Evolutionary conservation across 2,329 filamentous ascomycete genomes (phyloP), one percentile per base, ranked within the genome.

Genomic region (Aureobasidium sp.): DNA sequence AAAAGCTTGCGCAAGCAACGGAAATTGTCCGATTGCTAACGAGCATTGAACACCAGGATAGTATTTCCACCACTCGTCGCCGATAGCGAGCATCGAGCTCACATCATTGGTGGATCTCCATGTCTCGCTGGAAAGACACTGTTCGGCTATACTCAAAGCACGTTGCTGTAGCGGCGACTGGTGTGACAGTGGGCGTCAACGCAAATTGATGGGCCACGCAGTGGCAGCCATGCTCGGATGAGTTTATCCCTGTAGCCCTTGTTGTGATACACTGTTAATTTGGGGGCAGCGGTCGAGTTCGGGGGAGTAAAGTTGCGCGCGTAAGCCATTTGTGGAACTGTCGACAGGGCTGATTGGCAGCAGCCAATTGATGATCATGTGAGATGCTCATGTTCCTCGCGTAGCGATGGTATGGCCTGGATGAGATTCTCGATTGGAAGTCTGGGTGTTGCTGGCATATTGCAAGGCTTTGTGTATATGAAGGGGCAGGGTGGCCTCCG

Each of bases 71-170:
- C 36, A 0, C 91, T 47, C 93, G 20, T 90, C 91, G 65, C 94
- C 94, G 74, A 97, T 97, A 66, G 94, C 93, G 17, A 99, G 83
- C 62, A 97, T 80, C 5, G 91, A 91, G 29, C 97, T 85, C 0
- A 93, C 97, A 78, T 99, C 94, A 77, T 97, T 99, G 64, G 94
- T 97, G 65, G 90, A 96, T 8, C 92, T 97, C 76, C 97, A 93
- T 63, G 14, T 93, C 75, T 99, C 94, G 65, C 99, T 89, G 31
- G 65, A 90, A 94, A 94, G 74, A 99, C 97, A 12, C 17, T 42
- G 12, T 34, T 60, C 45, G 44, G 57, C 57, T 42, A 37, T 36
- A 22, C 11, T 17, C 17, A 36, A 51, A 37, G 39, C 34, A 45
- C 15, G 44, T 34, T 34, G 34, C 22, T 60, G 57, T 45, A 60